phyloP scores from a whole-genome alignment of 192 early-diverging fungal genomes.

The Podila epigama region DNA sequence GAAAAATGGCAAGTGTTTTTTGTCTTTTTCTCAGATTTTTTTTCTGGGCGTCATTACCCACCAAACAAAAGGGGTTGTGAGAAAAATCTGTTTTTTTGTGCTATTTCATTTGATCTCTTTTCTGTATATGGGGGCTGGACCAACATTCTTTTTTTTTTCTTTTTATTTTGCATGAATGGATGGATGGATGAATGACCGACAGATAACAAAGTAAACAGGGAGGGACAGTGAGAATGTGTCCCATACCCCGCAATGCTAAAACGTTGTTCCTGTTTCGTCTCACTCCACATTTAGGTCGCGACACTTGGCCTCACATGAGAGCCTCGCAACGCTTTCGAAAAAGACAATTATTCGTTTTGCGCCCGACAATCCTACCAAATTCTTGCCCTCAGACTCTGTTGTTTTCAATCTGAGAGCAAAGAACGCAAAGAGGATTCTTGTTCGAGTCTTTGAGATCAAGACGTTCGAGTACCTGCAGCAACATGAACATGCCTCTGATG shows the following conservation, averaged over 20 bases:
- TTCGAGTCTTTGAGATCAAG: conserved; percentile 56
- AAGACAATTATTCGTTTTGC: conserved; percentile 33
- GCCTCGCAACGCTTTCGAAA: conserved; percentile 9
- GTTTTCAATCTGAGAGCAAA: conserved; percentile 46
- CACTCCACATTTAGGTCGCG: conserved; percentile 13
- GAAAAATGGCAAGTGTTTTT: conserved; percentile 18
- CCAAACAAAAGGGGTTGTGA: no score
- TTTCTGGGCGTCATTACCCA: neutral
- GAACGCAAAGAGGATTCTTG: conserved; percentile 45
- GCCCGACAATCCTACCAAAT: conserved; percentile 10
- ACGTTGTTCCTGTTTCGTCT: neutral
- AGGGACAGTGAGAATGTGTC: no score
- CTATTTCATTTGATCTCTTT: neutral
- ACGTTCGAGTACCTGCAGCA: conserved; percentile 52
- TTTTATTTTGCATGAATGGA: no score
- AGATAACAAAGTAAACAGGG: no score
- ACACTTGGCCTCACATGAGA: conserved; percentile 14
- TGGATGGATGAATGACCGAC: no score
- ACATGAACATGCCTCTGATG: neutral
- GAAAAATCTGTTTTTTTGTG: neutral
- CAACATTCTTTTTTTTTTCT: no score
- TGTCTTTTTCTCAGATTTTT: neutral
- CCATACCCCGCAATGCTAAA: no score
- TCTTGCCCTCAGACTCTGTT: conserved; percentile 44
- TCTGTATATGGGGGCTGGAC: no score